Base-by-base conservation (phyloP, 2,329 filamentous ascomycete genomes). In the Zelopaecilomyces penicillatus region DNA sequence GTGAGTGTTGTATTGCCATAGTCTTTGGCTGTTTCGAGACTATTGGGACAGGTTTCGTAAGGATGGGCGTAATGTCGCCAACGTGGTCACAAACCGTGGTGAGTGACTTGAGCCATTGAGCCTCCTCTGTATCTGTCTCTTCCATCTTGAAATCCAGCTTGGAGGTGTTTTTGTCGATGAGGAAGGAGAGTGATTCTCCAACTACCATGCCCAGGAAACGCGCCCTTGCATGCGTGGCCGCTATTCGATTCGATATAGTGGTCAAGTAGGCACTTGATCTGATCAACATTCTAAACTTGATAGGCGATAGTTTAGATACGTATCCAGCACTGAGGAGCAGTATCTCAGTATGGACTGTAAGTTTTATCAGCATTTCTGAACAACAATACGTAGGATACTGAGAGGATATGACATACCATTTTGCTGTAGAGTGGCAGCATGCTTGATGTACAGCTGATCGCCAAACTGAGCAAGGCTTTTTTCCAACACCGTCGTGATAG, bases 191-290 rank as follows among this genome's bases (percentile, higher is more conserved):
- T 0, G 83, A 79, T 52, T 88, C 88, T 4, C 87, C 93, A 30
- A 95, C 81, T 2, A 86, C 73, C 80, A 98, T 94, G 0, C 93
- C 93, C 1, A 98, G 72, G 53, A 95, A 87, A 12, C 89, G 79
- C 11, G 86, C 82, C 52, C 82, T 76, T 5, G 71, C 70, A 35
- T 93, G 89, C 4, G 88, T 83, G 11, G 88, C 78, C 9, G 81
- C 80, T 5, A 98, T 77, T 27, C 90, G 79, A 59, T 94, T 95
- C 1, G 93, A 96, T 31, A 96, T 81, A 5, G 83, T 76, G 50
- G 78, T 82, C 40, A 95, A 71, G 57, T 95, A 94, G 1, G 74
- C 59, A 12, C 82, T 77, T 2, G 87, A 87, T 43, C 85, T 81
- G 42, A 87, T 75, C 30, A 89, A 68, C 48, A 85, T 73, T 3